Base-by-base conservation (phyloP, 2,329 filamentous ascomycete species). In the Fusarium pseudoanthophilum region DNA sequence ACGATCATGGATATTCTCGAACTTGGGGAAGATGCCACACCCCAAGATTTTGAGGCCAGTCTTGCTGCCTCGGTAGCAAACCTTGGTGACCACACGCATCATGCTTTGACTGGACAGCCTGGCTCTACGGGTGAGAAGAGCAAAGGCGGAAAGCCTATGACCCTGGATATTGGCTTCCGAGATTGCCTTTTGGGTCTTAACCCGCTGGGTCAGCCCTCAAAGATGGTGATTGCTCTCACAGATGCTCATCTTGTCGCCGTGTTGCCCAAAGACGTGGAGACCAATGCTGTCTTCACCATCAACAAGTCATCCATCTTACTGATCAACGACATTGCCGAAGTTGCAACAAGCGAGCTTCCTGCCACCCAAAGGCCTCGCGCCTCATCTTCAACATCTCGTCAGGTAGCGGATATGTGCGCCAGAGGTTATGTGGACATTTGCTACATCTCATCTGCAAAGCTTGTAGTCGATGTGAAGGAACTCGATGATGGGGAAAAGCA, bases 131-230 rank as follows among this genome's bases (percentile, higher is more conserved):
- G 66, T 13, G 77, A 77, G 42, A 68, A 78, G 43, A 64, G 73
- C 78, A 78, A 80, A 75, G 78, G 79, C 16, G 75, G 80, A 4
- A 92, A 92, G 76, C 88, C 91, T 1, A 87, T 92, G 51, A 89
- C 89, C 21, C 82, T 97, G 56, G 92, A 95, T 75, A 75, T 98
- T n/a, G 87, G 92, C 13, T 86, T 98, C 66, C 88, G 91, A 72
- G 94, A 97, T 79, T 97, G 94, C 72, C 87, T 95, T 15, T 75
- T 98, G 51, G 95, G 95, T 1, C 84, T 99, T 13, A 97, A 97
- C 76, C 96, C 96, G 11, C 87, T 94, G 3, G 90, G 91, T 4
- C 84, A 92, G 11, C 81, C 88, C 7, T 94, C 95, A 0, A 98
- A 96, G 81, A 88, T 93, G 59, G 84, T 95, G 1, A 82, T 98